Evolutionary conservation across 331 rosid genomes (phyloP).

Genomic region (Pyracantha coccinea): DNA sequence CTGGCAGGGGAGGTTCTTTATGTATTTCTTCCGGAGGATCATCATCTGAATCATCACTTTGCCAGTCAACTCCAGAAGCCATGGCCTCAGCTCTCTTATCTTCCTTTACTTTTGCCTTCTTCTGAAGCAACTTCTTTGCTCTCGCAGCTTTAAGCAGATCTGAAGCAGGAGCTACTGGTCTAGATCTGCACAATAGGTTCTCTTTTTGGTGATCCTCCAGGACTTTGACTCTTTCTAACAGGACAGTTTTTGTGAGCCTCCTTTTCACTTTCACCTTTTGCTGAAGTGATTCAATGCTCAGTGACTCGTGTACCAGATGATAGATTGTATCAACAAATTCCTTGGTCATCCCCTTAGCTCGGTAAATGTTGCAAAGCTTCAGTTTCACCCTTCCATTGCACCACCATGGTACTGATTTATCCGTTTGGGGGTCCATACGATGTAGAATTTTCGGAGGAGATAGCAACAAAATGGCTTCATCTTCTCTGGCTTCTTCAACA

Average conservation of each 20-base stretch:
- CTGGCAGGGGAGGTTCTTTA: conserved; percentile 54
- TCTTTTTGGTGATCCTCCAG: conserved; percentile 45
- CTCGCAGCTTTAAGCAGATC: conserved; percentile 70
- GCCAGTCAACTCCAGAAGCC: conserved; percentile 69
- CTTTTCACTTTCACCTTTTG: conserved; percentile 62
- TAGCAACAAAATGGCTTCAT: conserved; percentile 69
- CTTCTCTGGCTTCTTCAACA: conserved; percentile 65
- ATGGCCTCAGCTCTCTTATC: conserved; percentile 60
- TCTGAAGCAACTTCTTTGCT: conserved; percentile 65
- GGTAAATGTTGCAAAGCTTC: conserved; percentile 60
- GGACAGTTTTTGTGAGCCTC: conserved; percentile 59
- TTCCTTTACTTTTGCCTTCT: conserved; percentile 57
- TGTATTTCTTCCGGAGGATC: conserved; percentile 46
- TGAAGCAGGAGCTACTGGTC: conserved; percentile 54
- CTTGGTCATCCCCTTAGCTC: conserved; percentile 52
- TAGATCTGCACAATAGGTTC: conserved; percentile 53
- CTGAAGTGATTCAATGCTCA: conserved; percentile 47
- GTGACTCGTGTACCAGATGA: conserved; percentile 63
- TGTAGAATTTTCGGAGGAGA: conserved; percentile 54
- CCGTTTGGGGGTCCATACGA: conserved; percentile 33
- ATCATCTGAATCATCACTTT: conserved; percentile 69
- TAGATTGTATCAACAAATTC: conserved; percentile 60
- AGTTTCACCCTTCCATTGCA: conserved; percentile 51
- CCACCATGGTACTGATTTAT: conserved; percentile 72
- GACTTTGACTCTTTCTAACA: conserved; percentile 50